Percentiles rank a stretch among this genome's conserved stretches.
phyloP scores from a whole-genome alignment of 73 alveolate species.

The Vitrella brassicaformis region DNA sequence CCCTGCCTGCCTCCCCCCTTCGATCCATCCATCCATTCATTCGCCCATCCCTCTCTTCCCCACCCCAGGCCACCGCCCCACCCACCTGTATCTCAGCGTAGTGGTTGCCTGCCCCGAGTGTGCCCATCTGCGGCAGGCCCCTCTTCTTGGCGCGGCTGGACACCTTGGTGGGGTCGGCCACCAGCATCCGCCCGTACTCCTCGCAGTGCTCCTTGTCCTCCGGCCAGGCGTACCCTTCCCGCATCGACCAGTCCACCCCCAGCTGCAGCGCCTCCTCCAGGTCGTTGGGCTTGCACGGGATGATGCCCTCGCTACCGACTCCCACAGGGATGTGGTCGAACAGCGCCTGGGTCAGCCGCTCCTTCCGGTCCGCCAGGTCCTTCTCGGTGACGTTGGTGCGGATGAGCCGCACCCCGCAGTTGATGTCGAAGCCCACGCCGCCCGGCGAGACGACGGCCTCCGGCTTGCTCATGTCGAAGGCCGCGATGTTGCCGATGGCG shows the following conservation, averaged over 20 bases:
- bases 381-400: not conserved
- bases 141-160: conserved; percentile 36
- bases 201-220: conserved; percentile 41
- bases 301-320: not conserved
- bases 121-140: conserved; percentile 36
- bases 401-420: not conserved
- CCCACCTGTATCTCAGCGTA: conserved; percentile 39
- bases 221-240: conserved; percentile 42
- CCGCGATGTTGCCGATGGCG: conserved; percentile 38
- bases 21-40: too few species aligned
- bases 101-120: conserved; percentile 36
- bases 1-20: too few species aligned
- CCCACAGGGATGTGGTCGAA: conserved; percentile 39
- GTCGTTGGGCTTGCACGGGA: conserved; percentile 1
- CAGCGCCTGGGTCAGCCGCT: conserved; percentile 33
- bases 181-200: conserved; percentile 36
- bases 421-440: not conserved
- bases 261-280: conserved; percentile 38
- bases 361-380: not conserved
- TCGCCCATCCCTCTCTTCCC: too few species aligned
- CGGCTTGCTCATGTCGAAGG: conserved; percentile 22
- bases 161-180: conserved; percentile 29
- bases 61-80: too few species aligned
- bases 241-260: conserved; percentile 21
- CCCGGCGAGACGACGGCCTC: conserved; percentile 34